Evolutionary conservation across 441 rosid species (phyloP).

Genomic region (Adansonia gregorii): DNA sequence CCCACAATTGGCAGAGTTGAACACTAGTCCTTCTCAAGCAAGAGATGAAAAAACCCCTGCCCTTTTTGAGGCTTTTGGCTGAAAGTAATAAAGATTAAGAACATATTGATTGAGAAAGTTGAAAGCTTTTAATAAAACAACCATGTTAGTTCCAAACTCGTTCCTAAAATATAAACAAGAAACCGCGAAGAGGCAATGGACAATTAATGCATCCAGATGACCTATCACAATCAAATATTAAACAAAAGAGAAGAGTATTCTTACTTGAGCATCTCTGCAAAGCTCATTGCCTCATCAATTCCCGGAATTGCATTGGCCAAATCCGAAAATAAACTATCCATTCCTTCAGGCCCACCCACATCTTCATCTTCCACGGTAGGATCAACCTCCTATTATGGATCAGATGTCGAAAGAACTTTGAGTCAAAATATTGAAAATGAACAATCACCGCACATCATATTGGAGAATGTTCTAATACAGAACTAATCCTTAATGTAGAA

Average conservation of each 20-base stretch:
- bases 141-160: not conserved
- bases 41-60: not conserved
- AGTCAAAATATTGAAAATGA: not conserved
- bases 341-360: conserved; percentile 58
- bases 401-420: conserved; percentile 17
- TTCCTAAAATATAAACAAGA: not conserved
- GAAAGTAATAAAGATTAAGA: not conserved
- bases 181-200: not conserved
- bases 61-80: not conserved
- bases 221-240: conserved; percentile 13
- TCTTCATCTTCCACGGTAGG: conserved; percentile 56
- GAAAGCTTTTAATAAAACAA: not conserved
- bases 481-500: not conserved
- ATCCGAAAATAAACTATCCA: conserved; percentile 91
- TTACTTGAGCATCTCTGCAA: conserved; percentile 92
- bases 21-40: not conserved
- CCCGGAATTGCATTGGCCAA: conserved; percentile 98
- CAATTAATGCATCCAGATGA: not conserved
- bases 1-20: not conserved
- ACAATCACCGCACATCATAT: not conserved
- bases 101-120: not conserved
- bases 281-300: conserved; percentile 55
- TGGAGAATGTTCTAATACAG: not conserved
- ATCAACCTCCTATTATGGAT: conserved; percentile 84
- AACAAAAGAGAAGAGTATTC: conserved; percentile 32